Conservation (phyloP, 2,329 filamentous ascomycete genomes). For the Fusarium continuum region DNA sequence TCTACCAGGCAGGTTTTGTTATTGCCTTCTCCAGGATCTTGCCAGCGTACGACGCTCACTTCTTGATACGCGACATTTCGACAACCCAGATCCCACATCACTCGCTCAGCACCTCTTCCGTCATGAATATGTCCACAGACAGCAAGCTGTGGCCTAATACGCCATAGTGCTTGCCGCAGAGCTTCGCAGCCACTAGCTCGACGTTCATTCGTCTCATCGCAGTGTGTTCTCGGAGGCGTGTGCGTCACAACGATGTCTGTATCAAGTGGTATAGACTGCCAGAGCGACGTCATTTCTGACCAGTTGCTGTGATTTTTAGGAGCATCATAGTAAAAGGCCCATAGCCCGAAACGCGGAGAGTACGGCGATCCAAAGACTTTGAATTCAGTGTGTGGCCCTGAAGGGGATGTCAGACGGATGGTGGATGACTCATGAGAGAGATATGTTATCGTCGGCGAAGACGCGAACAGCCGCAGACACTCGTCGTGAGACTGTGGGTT, state of each 20-base stretch:
- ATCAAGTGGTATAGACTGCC: slow-evolving; percentile 68
- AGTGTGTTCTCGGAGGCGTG: slow-evolving; percentile 69
- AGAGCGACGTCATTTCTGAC: slow-evolving; percentile 55
- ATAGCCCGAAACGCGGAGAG: slow-evolving; percentile 64
- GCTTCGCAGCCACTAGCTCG: slow-evolving; percentile 66
- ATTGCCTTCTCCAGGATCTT: slow-evolving; percentile 63
- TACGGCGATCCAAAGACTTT: slow-evolving; percentile 77
- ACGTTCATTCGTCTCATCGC: slow-evolving; percentile 59
- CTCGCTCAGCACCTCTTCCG: slow-evolving; percentile 68
- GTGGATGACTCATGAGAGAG: slow-evolving; percentile 66
- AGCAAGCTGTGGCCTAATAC: slow-evolving; percentile 69
- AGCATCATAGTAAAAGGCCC: slow-evolving; percentile 73
- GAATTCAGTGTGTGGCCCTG: slow-evolving; percentile 67
- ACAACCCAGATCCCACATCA: slow-evolving; percentile 65
- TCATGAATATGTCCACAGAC: slow-evolving; percentile 80
- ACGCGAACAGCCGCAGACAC: slow-evolving; percentile 64
- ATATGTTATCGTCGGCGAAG: slow-evolving; percentile 68
- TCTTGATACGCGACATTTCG: slow-evolving; percentile 57
- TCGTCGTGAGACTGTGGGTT: slow-evolving; percentile 59
- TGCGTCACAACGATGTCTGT: slow-evolving; percentile 76
- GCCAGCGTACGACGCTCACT: slow-evolving; percentile 58
- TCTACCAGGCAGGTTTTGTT: slow-evolving; percentile 72
- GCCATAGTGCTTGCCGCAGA: slow-evolving; percentile 65
- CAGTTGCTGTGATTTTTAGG: slow-evolving; percentile 28
- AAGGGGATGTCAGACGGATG: slow-evolving; percentile 62